Conservation (phyloP, 2,329 filamentous ascomycete species). For the Colletotrichum acutatum region DNA sequence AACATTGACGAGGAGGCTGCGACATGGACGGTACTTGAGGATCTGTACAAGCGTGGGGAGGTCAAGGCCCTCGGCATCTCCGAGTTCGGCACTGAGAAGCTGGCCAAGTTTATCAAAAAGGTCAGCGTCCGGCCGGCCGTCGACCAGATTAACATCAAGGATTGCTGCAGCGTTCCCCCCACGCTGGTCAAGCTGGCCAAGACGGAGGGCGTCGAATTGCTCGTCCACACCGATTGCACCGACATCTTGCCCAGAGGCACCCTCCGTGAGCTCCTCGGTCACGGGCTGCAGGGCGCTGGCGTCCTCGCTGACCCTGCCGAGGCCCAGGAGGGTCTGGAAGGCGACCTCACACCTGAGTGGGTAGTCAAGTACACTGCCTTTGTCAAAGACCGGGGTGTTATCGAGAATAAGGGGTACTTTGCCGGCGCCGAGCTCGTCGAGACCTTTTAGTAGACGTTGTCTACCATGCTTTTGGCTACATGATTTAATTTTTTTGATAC, state of each 20-base stretch:
- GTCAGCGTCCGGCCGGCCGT: conserved; percentile 81
- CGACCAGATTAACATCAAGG: conserved; percentile 94
- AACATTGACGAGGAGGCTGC: conserved; percentile 74
- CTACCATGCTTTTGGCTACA: conserved; percentile 1
- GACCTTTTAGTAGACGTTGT: conserved; percentile 1
- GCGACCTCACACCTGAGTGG: conserved; percentile 89
- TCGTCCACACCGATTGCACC: conserved; percentile 94
- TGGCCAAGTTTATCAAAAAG: conserved; percentile 79
- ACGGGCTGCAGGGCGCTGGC: conserved; percentile 76
- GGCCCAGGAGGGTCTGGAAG: conserved; percentile 69
- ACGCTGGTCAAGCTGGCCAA: conserved; percentile 88
- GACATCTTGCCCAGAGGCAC: conserved; percentile 91
- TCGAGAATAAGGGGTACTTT: conserved; percentile 99
- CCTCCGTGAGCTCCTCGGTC: conserved; percentile 83
- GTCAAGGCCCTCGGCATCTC: conserved; percentile 85
- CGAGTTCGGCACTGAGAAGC: conserved; percentile 88
- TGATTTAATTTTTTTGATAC: conserved; percentile 29
- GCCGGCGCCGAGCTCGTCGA: conserved; percentile 78
- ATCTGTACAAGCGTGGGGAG: conserved; percentile 75
- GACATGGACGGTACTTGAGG: conserved; percentile 80
- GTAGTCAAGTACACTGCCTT: conserved; percentile 98
- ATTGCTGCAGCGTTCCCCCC: conserved; percentile 96
- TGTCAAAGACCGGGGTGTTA: conserved; percentile 88
- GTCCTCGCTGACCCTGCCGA: conserved; percentile 74
- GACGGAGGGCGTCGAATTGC: conserved; percentile 82